Evolutionary conservation across 371 early-diverging fungal genomes (phyloP), one percentile per base, ranked within the genome.

Genomic region (Mycotypha africana): DNA sequence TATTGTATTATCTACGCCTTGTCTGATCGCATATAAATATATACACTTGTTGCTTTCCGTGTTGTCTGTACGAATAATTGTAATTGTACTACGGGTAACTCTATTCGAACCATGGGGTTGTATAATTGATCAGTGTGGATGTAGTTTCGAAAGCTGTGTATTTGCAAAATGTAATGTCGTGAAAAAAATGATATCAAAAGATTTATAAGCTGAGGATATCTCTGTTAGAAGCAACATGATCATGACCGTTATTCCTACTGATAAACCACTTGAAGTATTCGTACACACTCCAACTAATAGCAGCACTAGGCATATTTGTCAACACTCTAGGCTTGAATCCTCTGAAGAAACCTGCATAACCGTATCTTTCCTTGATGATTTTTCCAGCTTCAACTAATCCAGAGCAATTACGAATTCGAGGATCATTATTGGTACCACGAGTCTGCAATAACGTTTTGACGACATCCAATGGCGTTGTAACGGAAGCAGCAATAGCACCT

Each of bases 381-480:
- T 65, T 58, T 28, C 76, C 76, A 3, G 94, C 89, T 16, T 80
- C 76, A 8, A 51, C 32, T 45, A 93, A 62, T 2, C 92, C 92
- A 19, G 65, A 65, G 10, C 82, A 84, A 16, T 74, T 62, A 35
- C 86, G 65, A 42, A 94, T 79, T 43, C 65, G 76, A 10, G 76
- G 41, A 52, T 92, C 89, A 3, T 60, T 49, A 7, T 76, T 66
- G 17, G 74, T 69, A 4, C 92, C 94, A 9, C 92, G 70, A 2
- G 95, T 93, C 58, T 95, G 96, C 44, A 95, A 62, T 38, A 91
- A 56, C 2, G 96, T 95, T 63, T 93, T 95, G 19, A 82, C 84
- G 5, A 93, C 93, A 61, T 95, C 94, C 11, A 95, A 65, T 1
- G 96, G 96, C 9, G 84, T 93, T 0, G 95, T 95, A 7, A 84